Conservation (phyloP, 2,329 filamentous ascomycete genomes). For the Tympanopsis confertula region DNA sequence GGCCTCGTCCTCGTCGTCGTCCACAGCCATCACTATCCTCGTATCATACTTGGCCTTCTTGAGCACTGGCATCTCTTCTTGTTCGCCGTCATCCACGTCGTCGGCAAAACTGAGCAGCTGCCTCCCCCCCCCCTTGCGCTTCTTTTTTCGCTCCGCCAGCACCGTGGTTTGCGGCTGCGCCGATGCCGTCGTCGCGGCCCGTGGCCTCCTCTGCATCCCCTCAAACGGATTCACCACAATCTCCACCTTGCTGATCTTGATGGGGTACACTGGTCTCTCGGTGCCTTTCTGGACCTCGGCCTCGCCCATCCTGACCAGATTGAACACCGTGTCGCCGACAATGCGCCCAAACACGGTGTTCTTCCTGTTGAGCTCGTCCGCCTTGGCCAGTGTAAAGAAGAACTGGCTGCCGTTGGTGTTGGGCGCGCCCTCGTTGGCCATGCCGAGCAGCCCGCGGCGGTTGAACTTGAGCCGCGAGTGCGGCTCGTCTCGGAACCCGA, state of each 20-base stretch:
- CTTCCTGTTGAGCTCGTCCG: slow-evolving; percentile 74
- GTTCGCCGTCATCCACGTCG: slow-evolving; percentile 47
- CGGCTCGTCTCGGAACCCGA: slow-evolving; percentile 71
- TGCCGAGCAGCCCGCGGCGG: slow-evolving; percentile 77
- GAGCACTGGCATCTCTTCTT: slow-evolving; percentile 40
- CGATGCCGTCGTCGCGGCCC: slow-evolving; percentile 36
- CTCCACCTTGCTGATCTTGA: slow-evolving; percentile 64
- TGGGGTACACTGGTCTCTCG: slow-evolving; percentile 76
- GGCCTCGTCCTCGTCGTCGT: slow-evolving; percentile 22
- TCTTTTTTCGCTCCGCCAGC: slow-evolving; percentile 40
- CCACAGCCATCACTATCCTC: slow-evolving; percentile 53
- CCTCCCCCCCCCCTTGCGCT: slow-evolving; percentile 64
- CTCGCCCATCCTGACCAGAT: slow-evolving; percentile 86
- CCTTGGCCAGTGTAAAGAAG: slow-evolving; percentile 81
- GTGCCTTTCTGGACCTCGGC: slow-evolving; percentile 67
- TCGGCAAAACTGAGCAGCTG: slow-evolving; percentile 70
- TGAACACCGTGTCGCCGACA: slow-evolving; percentile 90
- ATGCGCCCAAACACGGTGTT: slow-evolving; percentile 91
- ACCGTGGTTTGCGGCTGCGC: slow-evolving; percentile 22
- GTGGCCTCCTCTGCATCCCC: slow-evolving; percentile 63
- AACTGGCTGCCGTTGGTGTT: slow-evolving; percentile 91
- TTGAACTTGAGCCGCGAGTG: slow-evolving; percentile 90
- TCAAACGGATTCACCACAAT: slow-evolving; percentile 73
- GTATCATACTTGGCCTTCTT: slow-evolving; percentile 75
- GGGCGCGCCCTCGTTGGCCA: slow-evolving; percentile 75